A percentile compares a stretch with the other conserved stretches of the same genome.
phyloP scores from a whole-genome alignment of 371 early-diverging fungal genomes.

The Mortierella sp. region DNA sequence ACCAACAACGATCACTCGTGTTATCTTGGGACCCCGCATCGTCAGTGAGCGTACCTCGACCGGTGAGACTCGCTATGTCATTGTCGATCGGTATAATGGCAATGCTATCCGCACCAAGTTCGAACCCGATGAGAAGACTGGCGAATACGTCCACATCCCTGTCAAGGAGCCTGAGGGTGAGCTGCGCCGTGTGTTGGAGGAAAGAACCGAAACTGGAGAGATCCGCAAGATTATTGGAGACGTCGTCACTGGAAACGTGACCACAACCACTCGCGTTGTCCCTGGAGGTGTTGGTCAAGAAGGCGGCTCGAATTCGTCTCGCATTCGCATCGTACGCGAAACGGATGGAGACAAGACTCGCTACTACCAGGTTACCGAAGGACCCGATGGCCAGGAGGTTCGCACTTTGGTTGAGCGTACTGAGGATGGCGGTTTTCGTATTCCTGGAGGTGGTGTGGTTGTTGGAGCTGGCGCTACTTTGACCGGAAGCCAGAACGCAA shows the following conservation, averaged over 20 bases:
- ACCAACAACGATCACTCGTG: conserved; percentile 25
- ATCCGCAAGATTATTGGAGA: conserved; percentile 48
- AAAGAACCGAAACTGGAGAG: conserved; percentile 46
- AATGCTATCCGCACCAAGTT: conserved; percentile 54
- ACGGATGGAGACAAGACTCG: conserved; percentile 19
- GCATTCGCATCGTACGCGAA: conserved; percentile 42
- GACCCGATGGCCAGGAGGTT: conserved; percentile 40
- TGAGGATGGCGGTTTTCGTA: conserved; percentile 45
- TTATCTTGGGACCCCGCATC: conserved; percentile 50
- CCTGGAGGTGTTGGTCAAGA: conserved; percentile 16
- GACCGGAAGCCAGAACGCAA: too few species aligned
- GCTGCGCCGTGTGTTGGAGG: conserved; percentile 43
- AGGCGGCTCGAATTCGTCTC: conserved; percentile 18
- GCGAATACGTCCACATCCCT: conserved; percentile 46
- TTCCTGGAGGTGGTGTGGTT: conserved; percentile 40
- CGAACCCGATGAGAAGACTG: conserved; percentile 40
- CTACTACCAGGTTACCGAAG: conserved; percentile 42
- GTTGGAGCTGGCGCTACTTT: conserved; percentile 42
- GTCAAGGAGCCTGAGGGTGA: conserved; percentile 55
- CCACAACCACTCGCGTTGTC: conserved; percentile 32
- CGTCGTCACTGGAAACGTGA: conserved; percentile 48
- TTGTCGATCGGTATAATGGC: conserved; percentile 47
- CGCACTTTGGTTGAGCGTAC: conserved; percentile 48
- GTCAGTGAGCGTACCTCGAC: conserved; percentile 41
- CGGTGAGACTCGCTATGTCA: conserved; percentile 47